phyloP scores from a whole-genome alignment of 108 stramenopile genomes.

The Nannochloropsis salina region DNA sequence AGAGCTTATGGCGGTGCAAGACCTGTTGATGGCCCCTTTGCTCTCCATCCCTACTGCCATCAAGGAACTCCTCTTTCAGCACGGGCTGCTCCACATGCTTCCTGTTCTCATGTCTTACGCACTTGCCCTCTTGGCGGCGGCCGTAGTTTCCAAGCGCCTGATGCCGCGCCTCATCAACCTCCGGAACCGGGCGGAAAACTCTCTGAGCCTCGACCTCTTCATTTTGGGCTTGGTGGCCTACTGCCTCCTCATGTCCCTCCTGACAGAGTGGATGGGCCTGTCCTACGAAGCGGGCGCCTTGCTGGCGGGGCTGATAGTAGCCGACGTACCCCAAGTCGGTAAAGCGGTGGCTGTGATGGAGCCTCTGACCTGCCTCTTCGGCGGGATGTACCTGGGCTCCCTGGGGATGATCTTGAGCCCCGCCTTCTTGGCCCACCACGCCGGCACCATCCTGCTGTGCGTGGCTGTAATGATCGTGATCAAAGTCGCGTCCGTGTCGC shows the following conservation, averaged over 20 bases:
- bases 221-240: not conserved
- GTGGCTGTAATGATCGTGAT: conserved; percentile 36
- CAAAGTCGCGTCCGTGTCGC: conserved; percentile 25
- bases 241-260: not conserved
- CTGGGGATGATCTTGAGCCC: conserved; percentile 46
- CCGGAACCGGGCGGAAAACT: not conserved
- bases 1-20: not conserved
- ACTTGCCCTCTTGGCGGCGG: not conserved
- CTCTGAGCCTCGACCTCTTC: not conserved
- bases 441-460: conserved; percentile 32
- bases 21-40: conserved; percentile 16
- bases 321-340: not conserved
- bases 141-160: not conserved
- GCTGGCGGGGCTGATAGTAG: not conserved
- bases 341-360: not conserved
- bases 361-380: conserved; percentile 46
- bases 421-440: conserved; percentile 33
- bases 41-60: not conserved
- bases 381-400: conserved; percentile 47
- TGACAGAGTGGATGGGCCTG: not conserved
- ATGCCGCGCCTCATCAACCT: not conserved
- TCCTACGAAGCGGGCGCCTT: not conserved
- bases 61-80: not conserved
- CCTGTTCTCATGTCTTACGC: not conserved
- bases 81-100: not conserved